Base-by-base conservation (phyloP, 495 filamentous ascomycete species). In the Neurospora sp. region DNA sequence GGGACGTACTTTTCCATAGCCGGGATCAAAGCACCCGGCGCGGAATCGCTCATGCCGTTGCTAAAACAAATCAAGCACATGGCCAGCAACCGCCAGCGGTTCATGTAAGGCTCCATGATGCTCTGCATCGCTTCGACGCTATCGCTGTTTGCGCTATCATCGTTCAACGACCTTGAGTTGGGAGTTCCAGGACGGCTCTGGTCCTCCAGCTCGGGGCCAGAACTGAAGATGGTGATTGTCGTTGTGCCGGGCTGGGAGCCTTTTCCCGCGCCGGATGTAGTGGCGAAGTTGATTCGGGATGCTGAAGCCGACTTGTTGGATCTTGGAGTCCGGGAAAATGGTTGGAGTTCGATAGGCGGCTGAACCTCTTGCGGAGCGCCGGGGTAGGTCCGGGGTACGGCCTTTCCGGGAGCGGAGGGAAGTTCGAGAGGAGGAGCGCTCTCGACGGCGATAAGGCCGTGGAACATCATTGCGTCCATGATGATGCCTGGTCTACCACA, bases 11-110 rank as follows among this genome's bases (percentile, higher is more conserved):
- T 80, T 74, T 87, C 84, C 75, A 95, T 90, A 74, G 91, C 91
- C 1, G 92, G 92, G 75, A 94, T 90, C 61, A 94, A 76, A 39
- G 91, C 90, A 76, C 92, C 92, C 4, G 91, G 87, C 1, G 90
- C 90, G 27, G 86, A 84, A 78, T 92, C 90, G 69, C 84, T 88
- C 71, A 92, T 76, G 1, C 89, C 90, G 72, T 85, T 87, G 10
- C 82, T 80, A 73, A 92, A 86, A 35, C 81, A 87, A 70, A 87
- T 79, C 71, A 86, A 76, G 71, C 87, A 89, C 18, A 82, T 81
- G 11, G 83, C 73, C 14, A 85, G 71, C 37, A 87, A 71, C 12
- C 85, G 79, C 69, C 73, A 86, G 44, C 82, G 82, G 73, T 86
- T 91, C 69, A 71, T 71, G 70, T 74, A 71, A 39, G 73, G 73